Percentiles rank a stretch among this genome's conserved stretches.
These are phyloP conservation scores for Cadophora luteo-olivacea DNA, from an alignment of 2,329 filamentous ascomycete genomes.

Conservation along the genomic window DNA sequence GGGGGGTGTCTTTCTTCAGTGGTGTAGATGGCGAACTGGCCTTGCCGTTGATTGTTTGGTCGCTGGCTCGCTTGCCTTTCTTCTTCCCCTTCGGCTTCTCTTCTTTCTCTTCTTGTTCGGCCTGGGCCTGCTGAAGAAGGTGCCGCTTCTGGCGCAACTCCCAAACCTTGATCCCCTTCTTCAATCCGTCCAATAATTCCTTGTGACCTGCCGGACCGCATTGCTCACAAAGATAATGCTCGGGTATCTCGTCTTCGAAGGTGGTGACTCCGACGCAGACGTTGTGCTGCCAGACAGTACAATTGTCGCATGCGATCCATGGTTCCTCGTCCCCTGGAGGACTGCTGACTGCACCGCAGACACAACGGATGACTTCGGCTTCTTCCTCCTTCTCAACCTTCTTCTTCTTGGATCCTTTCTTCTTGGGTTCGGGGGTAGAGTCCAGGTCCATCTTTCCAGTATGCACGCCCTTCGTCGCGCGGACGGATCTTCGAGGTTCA, in stretches of 20 bases:
- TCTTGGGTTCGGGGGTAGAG: conserved; percentile 57
- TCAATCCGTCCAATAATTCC: conserved; percentile 78
- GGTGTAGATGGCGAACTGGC: conserved; percentile 39
- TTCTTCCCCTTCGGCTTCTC: conserved; percentile 55
- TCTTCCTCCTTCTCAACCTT: conserved; percentile 55
- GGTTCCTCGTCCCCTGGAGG: conserved; percentile 86
- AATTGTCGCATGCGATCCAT: conserved; percentile 96
- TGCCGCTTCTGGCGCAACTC: conserved; percentile 68
- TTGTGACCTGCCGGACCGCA: conserved; percentile 83
- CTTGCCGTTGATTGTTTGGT: conserved; percentile 54
- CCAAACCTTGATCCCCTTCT: conserved; percentile 86
- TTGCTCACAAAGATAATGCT: conserved; percentile 90
- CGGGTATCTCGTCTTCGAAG: conserved; percentile 76
- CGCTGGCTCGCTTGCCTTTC: conserved; percentile 68
- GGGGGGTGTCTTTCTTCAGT: conserved; percentile 49
- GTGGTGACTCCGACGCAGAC: conserved; percentile 88
- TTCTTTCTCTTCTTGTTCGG: conserved; percentile 58
- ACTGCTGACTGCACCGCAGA: conserved; percentile 87
- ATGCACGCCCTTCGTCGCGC: conserved; percentile 96
- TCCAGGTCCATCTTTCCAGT: conserved; percentile 85
- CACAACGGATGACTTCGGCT: conserved; percentile 80
- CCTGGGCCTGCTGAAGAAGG: conserved; percentile 63
- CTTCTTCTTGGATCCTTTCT: conserved; percentile 57
- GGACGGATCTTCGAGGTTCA: conserved; percentile 91
- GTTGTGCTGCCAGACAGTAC: conserved; percentile 96